phyloP scores from a whole-genome alignment of 2,329 filamentous ascomycete genomes.

The Verticillium nonalfalfae region DNA sequence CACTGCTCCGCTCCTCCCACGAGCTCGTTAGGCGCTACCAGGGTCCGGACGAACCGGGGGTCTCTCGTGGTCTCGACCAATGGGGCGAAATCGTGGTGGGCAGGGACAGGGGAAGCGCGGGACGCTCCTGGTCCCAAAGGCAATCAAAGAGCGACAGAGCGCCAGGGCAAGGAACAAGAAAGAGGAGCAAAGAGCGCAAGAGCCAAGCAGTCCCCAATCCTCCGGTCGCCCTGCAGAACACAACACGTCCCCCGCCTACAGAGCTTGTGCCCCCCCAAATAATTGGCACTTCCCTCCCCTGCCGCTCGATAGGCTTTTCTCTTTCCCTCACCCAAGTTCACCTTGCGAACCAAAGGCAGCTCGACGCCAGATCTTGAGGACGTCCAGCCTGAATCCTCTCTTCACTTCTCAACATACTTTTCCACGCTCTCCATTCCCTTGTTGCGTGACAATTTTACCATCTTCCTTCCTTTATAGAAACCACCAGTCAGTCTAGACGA shows the following conservation, averaged over 20 bases:
- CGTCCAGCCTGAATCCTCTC: background rate
- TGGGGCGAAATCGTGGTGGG: background rate
- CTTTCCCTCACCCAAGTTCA: conserved; percentile 5
- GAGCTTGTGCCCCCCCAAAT: background rate
- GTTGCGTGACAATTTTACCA: conserved; percentile 6
- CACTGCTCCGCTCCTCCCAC: background rate
- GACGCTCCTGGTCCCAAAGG: background rate
- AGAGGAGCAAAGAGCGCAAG: background rate
- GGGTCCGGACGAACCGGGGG: background rate
- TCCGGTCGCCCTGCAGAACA: background rate
- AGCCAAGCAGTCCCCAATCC: background rate
- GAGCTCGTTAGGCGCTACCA: background rate
- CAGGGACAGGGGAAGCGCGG: background rate
- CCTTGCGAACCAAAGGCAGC: background rate
- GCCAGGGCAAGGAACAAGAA: background rate
- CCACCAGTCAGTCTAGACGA: background rate
- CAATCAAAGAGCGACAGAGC: conserved; percentile 3
- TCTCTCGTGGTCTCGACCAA: background rate
- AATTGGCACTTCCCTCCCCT: conserved; percentile 15
- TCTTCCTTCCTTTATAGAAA: background rate
- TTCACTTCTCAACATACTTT: conserved; percentile 1
- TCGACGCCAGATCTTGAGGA: background rate
- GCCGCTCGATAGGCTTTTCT: conserved; percentile 14
- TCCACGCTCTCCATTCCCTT: conserved; percentile 4
- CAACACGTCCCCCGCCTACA: background rate